Conservation (phyloP, 345 rosid species). For the Jatropha curcas region DNA sequence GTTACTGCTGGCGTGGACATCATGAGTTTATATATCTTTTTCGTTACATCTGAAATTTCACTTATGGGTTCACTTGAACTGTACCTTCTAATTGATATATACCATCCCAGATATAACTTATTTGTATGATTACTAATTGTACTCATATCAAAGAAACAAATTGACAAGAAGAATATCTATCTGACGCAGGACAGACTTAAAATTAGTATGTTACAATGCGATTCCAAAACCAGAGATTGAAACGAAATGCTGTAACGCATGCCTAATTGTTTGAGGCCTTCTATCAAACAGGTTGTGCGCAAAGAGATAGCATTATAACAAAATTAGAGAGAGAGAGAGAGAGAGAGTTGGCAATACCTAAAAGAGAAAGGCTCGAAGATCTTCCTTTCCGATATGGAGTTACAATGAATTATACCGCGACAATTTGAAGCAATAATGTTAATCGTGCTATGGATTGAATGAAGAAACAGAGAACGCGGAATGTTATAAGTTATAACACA, state of each 20-base stretch:
- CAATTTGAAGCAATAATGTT: too few species aligned
- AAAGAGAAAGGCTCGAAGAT: neutral
- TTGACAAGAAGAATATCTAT: neutral
- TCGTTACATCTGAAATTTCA: conserved; percentile 43
- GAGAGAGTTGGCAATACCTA: neutral
- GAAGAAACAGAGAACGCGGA: too few species aligned
- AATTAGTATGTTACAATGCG: neutral
- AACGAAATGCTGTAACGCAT: too few species aligned
- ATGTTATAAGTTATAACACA: too few species aligned
- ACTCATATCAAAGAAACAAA: conserved; percentile 11
- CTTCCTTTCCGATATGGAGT: neutral
- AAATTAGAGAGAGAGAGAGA: neutral
- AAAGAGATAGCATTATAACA: too few species aligned
- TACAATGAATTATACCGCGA: too few species aligned
- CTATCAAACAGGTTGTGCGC: neutral
- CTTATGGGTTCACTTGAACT: conserved; percentile 35
- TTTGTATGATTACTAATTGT: neutral
- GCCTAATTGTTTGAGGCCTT: neutral
- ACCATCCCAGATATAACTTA: conserved; percentile 28
- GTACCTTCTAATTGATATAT: conserved; percentile 4
- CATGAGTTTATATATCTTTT: conserved; percentile 56
- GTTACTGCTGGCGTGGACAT: conserved; percentile 56
- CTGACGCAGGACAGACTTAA: neutral
- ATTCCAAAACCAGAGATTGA: too few species aligned
- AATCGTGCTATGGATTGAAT: too few species aligned